These are phyloP conservation scores for Talaromyces sp. DNA, from an alignment of 2,329 filamentous ascomycete genomes.

Conservation along the genomic window DNA sequence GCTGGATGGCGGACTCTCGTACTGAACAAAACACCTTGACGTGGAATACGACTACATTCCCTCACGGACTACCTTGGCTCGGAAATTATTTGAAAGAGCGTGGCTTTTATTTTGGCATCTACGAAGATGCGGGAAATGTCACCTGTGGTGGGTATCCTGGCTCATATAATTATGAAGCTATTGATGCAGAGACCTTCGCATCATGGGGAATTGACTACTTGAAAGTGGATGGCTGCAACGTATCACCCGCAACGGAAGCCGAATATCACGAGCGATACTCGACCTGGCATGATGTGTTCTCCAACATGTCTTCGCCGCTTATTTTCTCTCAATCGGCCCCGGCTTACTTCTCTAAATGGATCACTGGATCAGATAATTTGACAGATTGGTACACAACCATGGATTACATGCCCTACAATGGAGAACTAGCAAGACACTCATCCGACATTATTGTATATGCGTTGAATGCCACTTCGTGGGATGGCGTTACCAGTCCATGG, in stretches of 20 bases:
- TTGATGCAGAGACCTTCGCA: conserved; percentile 38
- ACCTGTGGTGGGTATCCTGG: conserved; percentile 45
- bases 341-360: conserved; percentile 36
- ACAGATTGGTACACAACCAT: conserved; percentile 46
- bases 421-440: conserved; percentile 44
- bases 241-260: conserved; percentile 23
- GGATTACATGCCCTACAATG: conserved; percentile 39
- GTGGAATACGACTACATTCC: conserved; percentile 41
- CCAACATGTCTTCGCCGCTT: conserved; percentile 32
- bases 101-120: conserved; percentile 45
- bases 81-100: conserved; percentile 33
- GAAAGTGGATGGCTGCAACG: conserved; percentile 46
- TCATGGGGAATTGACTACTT: conserved; percentile 45
- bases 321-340: conserved; percentile 46
- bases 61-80: conserved; percentile 42
- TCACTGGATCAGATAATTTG: conserved; percentile 28
- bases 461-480: conserved; percentile 24
- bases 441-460: conserved; percentile 41
- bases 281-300: conserved; percentile 42
- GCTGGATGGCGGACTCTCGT: conserved; percentile 39
- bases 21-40: conserved; percentile 35
- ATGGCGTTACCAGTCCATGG: conserved; percentile 34
- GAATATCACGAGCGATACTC: conserved; percentile 33
- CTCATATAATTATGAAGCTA: conserved; percentile 37
- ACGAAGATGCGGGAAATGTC: conserved; percentile 41